Conservation (phyloP, 2,329 filamentous ascomycete genomes). For the Xylaria sp. region DNA sequence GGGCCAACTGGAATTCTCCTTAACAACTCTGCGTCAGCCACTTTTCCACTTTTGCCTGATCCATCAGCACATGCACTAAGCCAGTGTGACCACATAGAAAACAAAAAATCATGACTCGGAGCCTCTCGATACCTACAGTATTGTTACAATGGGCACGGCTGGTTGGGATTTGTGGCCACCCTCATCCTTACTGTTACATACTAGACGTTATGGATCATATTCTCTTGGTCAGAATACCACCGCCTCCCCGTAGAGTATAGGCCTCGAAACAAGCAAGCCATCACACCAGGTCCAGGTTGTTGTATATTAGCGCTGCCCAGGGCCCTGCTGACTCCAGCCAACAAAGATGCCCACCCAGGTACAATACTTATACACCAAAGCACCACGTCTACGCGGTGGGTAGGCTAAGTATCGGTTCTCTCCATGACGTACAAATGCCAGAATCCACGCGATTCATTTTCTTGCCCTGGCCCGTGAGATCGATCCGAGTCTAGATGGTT, state of each 20-base stretch:
- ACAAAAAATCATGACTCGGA: constrained; percentile 12
- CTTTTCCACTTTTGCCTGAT: constrained; percentile 10
- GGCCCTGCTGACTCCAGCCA: not conserved
- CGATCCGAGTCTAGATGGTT: constrained; percentile 29
- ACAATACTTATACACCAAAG: not conserved
- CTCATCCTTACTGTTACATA: not conserved
- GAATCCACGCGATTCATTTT: constrained; percentile 16
- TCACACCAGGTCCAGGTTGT: not conserved
- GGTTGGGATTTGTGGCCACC: constrained; percentile 8
- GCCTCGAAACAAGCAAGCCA: not conserved
- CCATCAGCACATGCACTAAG: constrained; percentile 16
- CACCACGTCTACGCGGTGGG: not conserved
- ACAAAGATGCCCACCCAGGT: not conserved
- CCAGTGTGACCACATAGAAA: not conserved
- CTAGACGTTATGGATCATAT: not conserved
- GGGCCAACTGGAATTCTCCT: not conserved
- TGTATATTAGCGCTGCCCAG: not conserved
- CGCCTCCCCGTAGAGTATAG: not conserved
- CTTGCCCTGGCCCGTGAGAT: constrained; percentile 15
- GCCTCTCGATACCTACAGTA: not conserved
- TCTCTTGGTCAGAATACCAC: not conserved
- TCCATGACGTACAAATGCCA: constrained; percentile 2
- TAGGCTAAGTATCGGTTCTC: not conserved
- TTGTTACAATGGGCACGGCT: not conserved
- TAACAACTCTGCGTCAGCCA: constrained; percentile 21